Conservation (phyloP, 352 stramenopile species). For the Phytophthora syringae region DNA sequence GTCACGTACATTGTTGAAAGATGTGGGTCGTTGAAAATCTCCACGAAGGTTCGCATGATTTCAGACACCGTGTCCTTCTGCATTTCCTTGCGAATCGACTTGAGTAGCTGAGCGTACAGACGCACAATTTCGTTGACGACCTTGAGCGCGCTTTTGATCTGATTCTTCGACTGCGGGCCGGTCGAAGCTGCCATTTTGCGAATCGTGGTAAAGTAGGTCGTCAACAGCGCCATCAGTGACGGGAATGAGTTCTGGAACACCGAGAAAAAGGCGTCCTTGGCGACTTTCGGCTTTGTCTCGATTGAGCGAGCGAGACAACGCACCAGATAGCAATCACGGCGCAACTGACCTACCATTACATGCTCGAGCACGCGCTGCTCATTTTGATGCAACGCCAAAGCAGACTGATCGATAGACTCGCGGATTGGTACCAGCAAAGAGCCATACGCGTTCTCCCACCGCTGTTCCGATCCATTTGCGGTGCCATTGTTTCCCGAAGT, state of each 20-base stretch:
- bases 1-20: conserved; percentile 67
- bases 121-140: conserved; percentile 85
- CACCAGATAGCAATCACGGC: conserved; percentile 75
- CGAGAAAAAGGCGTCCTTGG: conserved; percentile 76
- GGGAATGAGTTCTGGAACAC: conserved; percentile 67
- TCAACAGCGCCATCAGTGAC: conserved; percentile 68
- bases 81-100: conserved; percentile 87
- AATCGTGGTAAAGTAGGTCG: conserved; percentile 70
- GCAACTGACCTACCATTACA: conserved; percentile 68
- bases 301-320: conserved; percentile 71
- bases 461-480: conserved; percentile 34
- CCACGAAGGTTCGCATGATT: conserved; percentile 80
- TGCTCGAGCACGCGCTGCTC: conserved; percentile 71
- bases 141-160: conserved; percentile 71
- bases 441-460: conserved; percentile 65
- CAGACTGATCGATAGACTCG: conserved; percentile 73
- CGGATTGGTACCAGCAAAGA: conserved; percentile 70
- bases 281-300: conserved; percentile 77
- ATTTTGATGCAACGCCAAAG: conserved; percentile 75
- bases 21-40: conserved; percentile 81
- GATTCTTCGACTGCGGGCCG: conserved; percentile 40
- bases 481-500: conserved; percentile 40
- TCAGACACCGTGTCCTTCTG: conserved; percentile 72
- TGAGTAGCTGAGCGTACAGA: conserved; percentile 78
- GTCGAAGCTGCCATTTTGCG: conserved; percentile 49